Percentiles rank a stretch among this genome's conserved stretches.
These are phyloP conservation scores for Aspergillus caelatus DNA, from an alignment of 2,329 filamentous ascomycete genomes.

Conservation along the genomic window DNA sequence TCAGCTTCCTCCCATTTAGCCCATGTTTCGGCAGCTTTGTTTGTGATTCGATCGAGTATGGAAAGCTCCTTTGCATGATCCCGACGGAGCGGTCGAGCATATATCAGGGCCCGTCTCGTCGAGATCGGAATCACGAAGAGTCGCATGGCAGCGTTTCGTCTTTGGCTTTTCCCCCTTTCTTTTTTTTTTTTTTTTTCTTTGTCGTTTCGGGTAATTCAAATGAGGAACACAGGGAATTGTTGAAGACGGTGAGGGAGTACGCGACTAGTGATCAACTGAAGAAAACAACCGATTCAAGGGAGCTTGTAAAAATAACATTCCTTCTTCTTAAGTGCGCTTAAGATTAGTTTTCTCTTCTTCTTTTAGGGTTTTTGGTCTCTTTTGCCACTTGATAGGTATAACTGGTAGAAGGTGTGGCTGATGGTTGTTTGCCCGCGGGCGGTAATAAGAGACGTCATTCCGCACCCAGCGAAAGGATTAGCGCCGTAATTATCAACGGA, in stretches of 20 bases:
- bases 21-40: slow-evolving; percentile 77
- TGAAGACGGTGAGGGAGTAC: slow-evolving; percentile 16
- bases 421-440: neutral
- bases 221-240: slow-evolving; percentile 3
- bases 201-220: slow-evolving; percentile 5
- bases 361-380: neutral
- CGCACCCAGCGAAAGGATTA: slow-evolving; percentile 11
- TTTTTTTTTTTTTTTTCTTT: slow-evolving; percentile 4
- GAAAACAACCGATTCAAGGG: slow-evolving; percentile 20
- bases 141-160: slow-evolving; percentile 65
- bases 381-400: neutral
- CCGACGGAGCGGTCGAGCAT: slow-evolving; percentile 75
- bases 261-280: slow-evolving; percentile 25
- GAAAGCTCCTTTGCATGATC: slow-evolving; percentile 58
- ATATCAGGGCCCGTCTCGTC: slow-evolving; percentile 85
- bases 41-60: slow-evolving; percentile 70
- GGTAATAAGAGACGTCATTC: slow-evolving; percentile 30
- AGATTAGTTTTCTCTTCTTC: neutral
- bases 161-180: neutral
- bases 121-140: slow-evolving; percentile 93
- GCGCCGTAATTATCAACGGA: neutral
- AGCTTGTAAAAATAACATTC: slow-evolving; percentile 26
- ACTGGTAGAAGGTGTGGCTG: neutral
- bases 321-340: slow-evolving; percentile 13
- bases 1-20: slow-evolving; percentile 83